A percentile compares a stretch with the other conserved stretches of the same genome.
phyloP scores from a whole-genome alignment of 495 filamentous ascomycete species.

The Rhypophila decipiens region DNA sequence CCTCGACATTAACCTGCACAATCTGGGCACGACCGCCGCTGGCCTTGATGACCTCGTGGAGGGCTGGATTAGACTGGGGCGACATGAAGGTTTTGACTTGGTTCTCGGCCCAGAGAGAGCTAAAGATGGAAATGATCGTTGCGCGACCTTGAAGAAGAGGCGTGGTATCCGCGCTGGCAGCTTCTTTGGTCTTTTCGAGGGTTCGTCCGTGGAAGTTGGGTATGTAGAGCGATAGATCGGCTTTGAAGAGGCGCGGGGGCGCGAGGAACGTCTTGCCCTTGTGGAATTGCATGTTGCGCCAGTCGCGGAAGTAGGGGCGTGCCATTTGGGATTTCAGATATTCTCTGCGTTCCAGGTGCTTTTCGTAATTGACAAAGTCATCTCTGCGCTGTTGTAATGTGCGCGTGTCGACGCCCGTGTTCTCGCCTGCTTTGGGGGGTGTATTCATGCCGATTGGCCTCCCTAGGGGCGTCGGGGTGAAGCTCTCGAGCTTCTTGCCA shows the following conservation, averaged over 20 bases:
- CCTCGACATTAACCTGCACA: conserved; percentile 82
- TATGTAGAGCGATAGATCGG: conserved; percentile 77
- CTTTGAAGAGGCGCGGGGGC: conserved; percentile 67
- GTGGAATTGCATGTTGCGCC: conserved; percentile 70
- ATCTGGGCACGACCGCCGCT: conserved; percentile 53
- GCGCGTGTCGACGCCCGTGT: conserved; percentile 67
- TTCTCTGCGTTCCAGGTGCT: conserved; percentile 65
- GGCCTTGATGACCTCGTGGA: conserved; percentile 47
- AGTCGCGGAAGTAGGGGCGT: conserved; percentile 91
- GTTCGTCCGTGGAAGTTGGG: conserved; percentile 83
- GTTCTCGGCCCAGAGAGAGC: conserved; percentile 72
- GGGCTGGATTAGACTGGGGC: conserved; percentile 54
- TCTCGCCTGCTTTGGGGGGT: conserved; percentile 71
- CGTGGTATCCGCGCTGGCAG: conserved; percentile 58
- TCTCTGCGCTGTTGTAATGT: conserved; percentile 62
- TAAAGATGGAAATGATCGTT: conserved; percentile 74
- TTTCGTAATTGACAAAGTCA: conserved; percentile 79
- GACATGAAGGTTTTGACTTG: conserved; percentile 70
- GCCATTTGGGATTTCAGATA: conserved; percentile 61
- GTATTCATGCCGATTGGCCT: conserved; percentile 73
- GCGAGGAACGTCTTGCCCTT: conserved; percentile 86
- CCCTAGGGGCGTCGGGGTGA: conserved; percentile 61
- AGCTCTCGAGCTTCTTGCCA: conserved; percentile 51
- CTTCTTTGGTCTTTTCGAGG: conserved; percentile 40
- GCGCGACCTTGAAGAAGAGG: conserved; percentile 61